phyloP scores from a whole-genome alignment of 345 rosid species.

The Eutrema yunnanense region DNA sequence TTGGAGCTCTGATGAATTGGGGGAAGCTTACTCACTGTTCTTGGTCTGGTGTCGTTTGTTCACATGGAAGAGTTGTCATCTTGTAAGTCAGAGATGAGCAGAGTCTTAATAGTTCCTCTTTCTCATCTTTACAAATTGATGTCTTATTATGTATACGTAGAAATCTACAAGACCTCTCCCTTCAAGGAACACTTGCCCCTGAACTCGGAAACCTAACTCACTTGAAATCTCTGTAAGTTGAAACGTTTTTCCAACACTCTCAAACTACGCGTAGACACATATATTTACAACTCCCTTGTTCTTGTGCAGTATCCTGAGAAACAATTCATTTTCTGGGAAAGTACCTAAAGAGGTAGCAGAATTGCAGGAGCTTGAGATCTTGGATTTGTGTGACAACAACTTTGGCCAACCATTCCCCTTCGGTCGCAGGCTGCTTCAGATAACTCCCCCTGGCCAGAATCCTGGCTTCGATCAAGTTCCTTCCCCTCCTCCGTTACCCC shows the following conservation, averaged over 20 bases:
- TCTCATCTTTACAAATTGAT: background rate
- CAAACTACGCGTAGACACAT: background rate
- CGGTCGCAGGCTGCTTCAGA: slow-evolving; percentile 25
- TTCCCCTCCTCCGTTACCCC: slow-evolving; percentile 1
- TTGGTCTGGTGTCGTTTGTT: slow-evolving; percentile 83
- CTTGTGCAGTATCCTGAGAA: slow-evolving; percentile 58
- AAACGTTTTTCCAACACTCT: background rate
- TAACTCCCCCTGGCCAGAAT: background rate
- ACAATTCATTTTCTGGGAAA: slow-evolving; percentile 67
- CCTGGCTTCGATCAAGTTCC: background rate
- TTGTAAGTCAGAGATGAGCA: slow-evolving; percentile 45
- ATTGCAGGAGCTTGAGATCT: slow-evolving; percentile 60
- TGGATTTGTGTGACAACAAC: slow-evolving; percentile 83
- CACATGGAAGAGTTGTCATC: slow-evolving; percentile 48
- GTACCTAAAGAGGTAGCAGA: slow-evolving; percentile 68
- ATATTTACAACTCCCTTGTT: background rate
- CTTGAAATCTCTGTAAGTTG: slow-evolving; percentile 77
- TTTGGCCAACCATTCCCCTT: slow-evolving; percentile 56
- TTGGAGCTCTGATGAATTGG: slow-evolving; percentile 63
- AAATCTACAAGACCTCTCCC: slow-evolving; percentile 52
- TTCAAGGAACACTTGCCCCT: slow-evolving; percentile 65
- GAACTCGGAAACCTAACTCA: slow-evolving; percentile 53
- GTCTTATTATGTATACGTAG: background rate
- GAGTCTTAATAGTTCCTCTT: background rate
- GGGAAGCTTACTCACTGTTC: slow-evolving; percentile 51